phyloP scores from a whole-genome alignment of 2,329 filamentous ascomycete species.

The Ustilaginoidea virens region DNA sequence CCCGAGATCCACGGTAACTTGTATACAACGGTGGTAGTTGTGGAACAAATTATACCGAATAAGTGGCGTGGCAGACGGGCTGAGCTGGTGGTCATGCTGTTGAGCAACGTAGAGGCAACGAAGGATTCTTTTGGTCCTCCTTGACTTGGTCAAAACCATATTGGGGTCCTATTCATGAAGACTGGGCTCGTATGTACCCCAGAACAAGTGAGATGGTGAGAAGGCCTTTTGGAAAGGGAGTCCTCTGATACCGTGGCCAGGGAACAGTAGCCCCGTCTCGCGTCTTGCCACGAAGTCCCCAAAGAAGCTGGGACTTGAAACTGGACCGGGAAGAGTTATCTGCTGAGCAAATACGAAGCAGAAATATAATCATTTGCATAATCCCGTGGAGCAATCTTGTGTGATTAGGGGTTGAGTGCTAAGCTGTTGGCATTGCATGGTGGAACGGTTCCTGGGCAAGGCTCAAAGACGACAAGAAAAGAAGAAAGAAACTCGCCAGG shows the following conservation, averaged over 20 bases:
- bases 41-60: conserved; percentile 17
- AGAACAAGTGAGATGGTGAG: conserved; percentile 1
- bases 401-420: neutral
- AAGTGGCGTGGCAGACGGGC: conserved; percentile 13
- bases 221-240: no score
- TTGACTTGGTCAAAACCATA: conserved; percentile 13
- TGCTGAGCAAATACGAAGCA: conserved; percentile 1
- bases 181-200: conserved; percentile 1
- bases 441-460: no score
- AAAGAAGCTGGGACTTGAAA: no score
- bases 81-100: conserved; percentile 22
- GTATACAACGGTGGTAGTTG: conserved; percentile 14
- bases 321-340: no score
- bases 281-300: no score
- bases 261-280: no score
- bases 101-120: conserved; percentile 18
- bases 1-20: conserved; percentile 13
- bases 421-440: no score
- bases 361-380: conserved; percentile 6
- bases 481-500: conserved; percentile 2
- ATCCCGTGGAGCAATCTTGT: no score
- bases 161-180: conserved; percentile 4
- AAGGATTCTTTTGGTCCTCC: conserved; percentile 20
- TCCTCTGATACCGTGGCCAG: no score
- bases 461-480: conserved; percentile 2